Conservation (phyloP, 1,284 basidiomycete genomes). For the Thelephora terrestris region DNA sequence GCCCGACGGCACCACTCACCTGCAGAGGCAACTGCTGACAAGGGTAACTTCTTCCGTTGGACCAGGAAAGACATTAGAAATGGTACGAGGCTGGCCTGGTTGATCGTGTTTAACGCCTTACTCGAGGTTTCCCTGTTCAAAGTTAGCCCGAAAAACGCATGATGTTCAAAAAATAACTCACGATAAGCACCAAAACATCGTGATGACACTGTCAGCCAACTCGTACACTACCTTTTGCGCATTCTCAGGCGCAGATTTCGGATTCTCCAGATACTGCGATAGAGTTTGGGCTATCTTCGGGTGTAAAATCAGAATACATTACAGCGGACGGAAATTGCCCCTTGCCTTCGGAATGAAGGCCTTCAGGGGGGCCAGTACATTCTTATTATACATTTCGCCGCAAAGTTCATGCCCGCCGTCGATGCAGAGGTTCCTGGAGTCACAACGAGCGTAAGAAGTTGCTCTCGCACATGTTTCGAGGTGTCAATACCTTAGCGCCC, state of each 20-base stretch:
- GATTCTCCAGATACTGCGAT: conserved; percentile 53
- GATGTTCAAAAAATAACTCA: conserved; percentile 33
- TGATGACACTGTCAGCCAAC: conserved; percentile 85
- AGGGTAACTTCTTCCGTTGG: conserved; percentile 54
- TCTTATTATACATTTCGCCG: conserved; percentile 95
- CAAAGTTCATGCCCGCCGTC: conserved; percentile 92
- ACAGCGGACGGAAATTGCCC: not conserved
- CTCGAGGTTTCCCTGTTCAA: conserved; percentile 77
- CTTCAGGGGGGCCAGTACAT: conserved; percentile 67
- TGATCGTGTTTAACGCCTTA: conserved; percentile 82
- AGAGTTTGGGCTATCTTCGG: conserved; percentile 66
- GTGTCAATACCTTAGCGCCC: conserved; percentile 62
- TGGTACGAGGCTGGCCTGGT: conserved; percentile 63
- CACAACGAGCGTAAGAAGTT: not conserved
- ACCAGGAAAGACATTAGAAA: conserved; percentile 81
- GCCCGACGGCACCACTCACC: conserved; percentile 33
- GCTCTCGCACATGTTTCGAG: not conserved
- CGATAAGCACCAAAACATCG: conserved; percentile 89
- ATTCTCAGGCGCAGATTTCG: conserved; percentile 52
- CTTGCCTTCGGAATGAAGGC: conserved; percentile 67
- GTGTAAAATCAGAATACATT: conserved; percentile 4
- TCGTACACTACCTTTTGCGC: conserved; percentile 72
- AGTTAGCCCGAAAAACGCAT: conserved; percentile 15
- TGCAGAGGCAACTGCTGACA: conserved; percentile 66
- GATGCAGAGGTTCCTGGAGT: conserved; percentile 77